These are phyloP conservation scores for Ramalina peruviana DNA, from an alignment of 495 filamentous ascomycete species.

Conservation along the genomic window DNA sequence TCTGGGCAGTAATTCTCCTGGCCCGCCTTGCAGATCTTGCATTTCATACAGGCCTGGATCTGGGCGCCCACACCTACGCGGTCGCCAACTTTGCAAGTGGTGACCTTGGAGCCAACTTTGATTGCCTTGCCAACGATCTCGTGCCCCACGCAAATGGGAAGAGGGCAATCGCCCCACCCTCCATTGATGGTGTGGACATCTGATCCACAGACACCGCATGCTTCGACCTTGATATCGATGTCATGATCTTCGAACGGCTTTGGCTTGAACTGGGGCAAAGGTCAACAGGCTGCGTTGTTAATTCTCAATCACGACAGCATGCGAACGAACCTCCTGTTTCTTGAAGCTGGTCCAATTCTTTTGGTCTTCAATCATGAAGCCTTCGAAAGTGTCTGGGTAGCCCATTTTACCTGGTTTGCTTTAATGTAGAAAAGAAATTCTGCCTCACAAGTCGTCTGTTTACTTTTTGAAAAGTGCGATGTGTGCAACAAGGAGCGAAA, in stretches of 20 bases:
- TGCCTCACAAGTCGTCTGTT: too few species aligned
- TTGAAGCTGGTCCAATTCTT: slow-evolving; percentile 48
- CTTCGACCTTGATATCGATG: slow-evolving; percentile 57
- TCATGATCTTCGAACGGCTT: slow-evolving; percentile 67
- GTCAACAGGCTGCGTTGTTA: background rate
- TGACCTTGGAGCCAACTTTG: slow-evolving; percentile 54
- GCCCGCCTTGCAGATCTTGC: slow-evolving; percentile 51
- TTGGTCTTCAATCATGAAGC: slow-evolving; percentile 53
- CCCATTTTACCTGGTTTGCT: slow-evolving; percentile 36
- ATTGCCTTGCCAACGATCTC: slow-evolving; percentile 62
- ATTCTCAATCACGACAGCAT: background rate
- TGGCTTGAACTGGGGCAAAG: slow-evolving; percentile 45
- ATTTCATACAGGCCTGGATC: slow-evolving; percentile 56
- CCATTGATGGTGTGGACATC: slow-evolving; percentile 69
- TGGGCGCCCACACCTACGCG: slow-evolving; percentile 73
- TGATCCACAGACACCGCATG: slow-evolving; percentile 67
- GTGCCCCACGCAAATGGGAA: slow-evolving; percentile 61
- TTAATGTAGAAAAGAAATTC: background rate
- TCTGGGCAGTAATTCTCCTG: slow-evolving; percentile 74
- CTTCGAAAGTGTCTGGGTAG: slow-evolving; percentile 65
- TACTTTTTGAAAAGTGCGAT: too few species aligned
- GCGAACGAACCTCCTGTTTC: slow-evolving; percentile 42
- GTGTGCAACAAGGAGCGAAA: too few species aligned
- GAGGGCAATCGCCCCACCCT: slow-evolving; percentile 58
- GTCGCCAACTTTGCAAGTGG: slow-evolving; percentile 53